Evolutionary conservation across 2,329 filamentous ascomycete species (phyloP).

Genomic region (Byssochlamys sp.): DNA sequence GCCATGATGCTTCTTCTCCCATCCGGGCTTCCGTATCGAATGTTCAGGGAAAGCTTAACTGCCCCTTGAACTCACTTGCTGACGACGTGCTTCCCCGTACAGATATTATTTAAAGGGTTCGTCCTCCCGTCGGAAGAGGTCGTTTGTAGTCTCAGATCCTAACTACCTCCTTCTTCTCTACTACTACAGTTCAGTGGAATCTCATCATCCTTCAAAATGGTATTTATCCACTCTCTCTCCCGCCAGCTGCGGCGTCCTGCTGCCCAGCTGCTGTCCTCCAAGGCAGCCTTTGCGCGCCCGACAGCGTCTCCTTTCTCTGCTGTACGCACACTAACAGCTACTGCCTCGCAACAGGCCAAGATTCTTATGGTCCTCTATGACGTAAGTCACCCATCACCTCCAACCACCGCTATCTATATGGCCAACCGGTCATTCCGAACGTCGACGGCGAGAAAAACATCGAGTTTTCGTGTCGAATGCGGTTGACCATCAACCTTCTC

Average conservation of each 20-base stretch:
- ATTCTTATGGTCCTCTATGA: constrained; percentile 91
- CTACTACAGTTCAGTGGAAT: constrained; percentile 1
- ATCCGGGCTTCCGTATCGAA: neutral
- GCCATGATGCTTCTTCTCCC: neutral
- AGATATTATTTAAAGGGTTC: neutral
- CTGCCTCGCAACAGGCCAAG: constrained; percentile 73
- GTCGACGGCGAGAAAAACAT: neutral
- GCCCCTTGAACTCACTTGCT: neutral
- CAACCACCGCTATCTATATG: neutral
- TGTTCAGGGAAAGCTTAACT: neutral
- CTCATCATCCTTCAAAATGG: constrained; percentile 38
- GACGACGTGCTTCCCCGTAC: neutral
- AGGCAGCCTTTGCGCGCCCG: constrained; percentile 26
- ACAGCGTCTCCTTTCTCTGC: constrained; percentile 37
- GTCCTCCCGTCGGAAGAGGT: neutral
- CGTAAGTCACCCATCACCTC: constrained; percentile 42
- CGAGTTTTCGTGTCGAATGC: neutral
- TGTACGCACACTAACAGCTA: constrained; percentile 54
- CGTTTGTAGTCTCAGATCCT: neutral
- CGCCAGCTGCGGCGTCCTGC: constrained; percentile 47
- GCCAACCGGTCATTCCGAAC: neutral
- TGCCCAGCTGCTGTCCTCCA: constrained; percentile 41
- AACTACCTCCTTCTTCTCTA: constrained; percentile 1
- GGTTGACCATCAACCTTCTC: neutral
- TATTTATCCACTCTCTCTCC: constrained; percentile 55